Evolutionary conservation across 331 rosid species (phyloP).

Genomic region (Cydonia oblonga): DNA sequence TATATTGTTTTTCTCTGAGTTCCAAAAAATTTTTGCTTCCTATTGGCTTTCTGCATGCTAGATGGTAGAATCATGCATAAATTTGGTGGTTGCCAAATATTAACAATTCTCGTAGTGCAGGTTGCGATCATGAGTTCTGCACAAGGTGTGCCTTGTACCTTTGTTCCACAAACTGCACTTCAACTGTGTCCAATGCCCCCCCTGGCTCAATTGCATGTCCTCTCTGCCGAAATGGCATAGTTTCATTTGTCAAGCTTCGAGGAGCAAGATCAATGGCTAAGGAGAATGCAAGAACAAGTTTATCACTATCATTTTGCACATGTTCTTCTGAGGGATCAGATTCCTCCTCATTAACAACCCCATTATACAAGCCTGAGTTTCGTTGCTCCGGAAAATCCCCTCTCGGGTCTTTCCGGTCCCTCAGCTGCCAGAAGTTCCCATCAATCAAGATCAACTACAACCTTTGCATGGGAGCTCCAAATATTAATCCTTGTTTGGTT

Average conservation of each 20-base stretch:
- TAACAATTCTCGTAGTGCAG: slow-evolving; percentile 29
- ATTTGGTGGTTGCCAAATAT: background rate
- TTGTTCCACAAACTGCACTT: slow-evolving; percentile 58
- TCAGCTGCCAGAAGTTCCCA: slow-evolving; percentile 57
- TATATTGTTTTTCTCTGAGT: too few species aligned
- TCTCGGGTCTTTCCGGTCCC: slow-evolving; percentile 37
- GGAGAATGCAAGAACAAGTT: slow-evolving; percentile 37
- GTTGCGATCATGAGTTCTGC: slow-evolving; percentile 95
- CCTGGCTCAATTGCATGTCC: slow-evolving; percentile 92
- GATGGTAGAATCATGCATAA: background rate
- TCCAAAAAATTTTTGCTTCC: too few species aligned
- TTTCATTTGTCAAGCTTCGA: slow-evolving; percentile 61
- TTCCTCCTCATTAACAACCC: slow-evolving; percentile 44
- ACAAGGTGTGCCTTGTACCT: slow-evolving; percentile 85
- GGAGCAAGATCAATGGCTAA: slow-evolving; percentile 28
- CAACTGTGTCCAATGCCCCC: slow-evolving; percentile 35
- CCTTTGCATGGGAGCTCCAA: slow-evolving; percentile 53
- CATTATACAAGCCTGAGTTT: slow-evolving; percentile 39
- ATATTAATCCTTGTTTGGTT: slow-evolving; percentile 43
- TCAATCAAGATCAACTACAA: slow-evolving; percentile 41
- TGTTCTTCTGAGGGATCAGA: slow-evolving; percentile 48
- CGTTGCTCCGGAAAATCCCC: slow-evolving; percentile 31
- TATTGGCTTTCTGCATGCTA: background rate
- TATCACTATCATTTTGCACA: slow-evolving; percentile 57
- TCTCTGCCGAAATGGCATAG: slow-evolving; percentile 86